These are phyloP conservation scores for Hymenotorrendiella dingleyae DNA, from an alignment of 2,329 filamentous ascomycete genomes.

Conservation along the genomic window DNA sequence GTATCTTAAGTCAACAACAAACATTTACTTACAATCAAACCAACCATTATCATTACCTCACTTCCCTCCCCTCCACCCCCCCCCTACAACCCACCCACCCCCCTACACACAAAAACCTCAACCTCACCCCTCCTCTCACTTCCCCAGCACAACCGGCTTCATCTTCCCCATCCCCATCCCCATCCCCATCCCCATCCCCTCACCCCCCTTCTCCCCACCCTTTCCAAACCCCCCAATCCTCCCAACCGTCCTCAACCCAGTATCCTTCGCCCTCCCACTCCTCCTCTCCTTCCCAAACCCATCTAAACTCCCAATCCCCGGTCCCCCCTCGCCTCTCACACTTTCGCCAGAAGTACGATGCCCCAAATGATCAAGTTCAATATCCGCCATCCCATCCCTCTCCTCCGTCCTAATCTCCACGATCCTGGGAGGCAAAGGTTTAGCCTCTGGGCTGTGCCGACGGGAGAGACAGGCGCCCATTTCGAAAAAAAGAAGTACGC, in stretches of 20 bases:
- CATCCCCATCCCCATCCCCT: neutral
- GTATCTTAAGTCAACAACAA: no score
- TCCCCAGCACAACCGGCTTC: neutral
- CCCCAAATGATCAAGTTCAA: neutral
- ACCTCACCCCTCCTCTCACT: neutral
- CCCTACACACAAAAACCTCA: no score
- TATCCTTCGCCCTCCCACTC: neutral
- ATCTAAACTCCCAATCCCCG: neutral
- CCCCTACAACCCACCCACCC: no score
- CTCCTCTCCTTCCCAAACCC: neutral
- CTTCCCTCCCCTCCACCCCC: neutral
- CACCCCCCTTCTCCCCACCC: neutral
- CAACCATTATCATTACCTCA: neutral
- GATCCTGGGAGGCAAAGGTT: neutral
- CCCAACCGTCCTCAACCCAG: neutral
- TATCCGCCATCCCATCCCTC: neutral
- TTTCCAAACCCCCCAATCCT: neutral
- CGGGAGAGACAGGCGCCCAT: conserved; percentile 2
- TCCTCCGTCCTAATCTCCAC: neutral
- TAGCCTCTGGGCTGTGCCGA: no score
- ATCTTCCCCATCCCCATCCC: neutral
- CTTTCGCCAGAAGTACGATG: no score
- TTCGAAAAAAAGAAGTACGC: no score
- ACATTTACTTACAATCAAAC: neutral
- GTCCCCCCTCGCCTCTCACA: neutral